Conservation (phyloP, 2,329 filamentous ascomycete genomes). For the Chrysosporium queenslandicum region DNA sequence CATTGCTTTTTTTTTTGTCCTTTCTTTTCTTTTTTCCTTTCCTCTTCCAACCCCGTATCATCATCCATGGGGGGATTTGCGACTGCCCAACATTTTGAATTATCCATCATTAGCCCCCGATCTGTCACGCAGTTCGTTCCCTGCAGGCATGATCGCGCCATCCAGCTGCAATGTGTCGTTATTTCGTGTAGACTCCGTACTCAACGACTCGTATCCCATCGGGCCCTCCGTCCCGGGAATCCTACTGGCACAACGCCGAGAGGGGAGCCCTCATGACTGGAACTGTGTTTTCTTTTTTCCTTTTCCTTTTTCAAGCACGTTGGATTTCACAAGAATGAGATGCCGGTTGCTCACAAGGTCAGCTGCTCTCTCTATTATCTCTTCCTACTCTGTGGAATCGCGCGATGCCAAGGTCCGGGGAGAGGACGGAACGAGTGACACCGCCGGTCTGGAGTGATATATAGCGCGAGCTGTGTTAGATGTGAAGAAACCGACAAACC, state of each 20-base stretch:
- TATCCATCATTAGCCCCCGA: neutral
- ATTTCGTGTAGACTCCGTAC: too few relatives aligned
- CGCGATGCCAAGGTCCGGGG: too few relatives aligned
- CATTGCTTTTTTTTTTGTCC: conserved; percentile 2
- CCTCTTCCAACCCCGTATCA: neutral
- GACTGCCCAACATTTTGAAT: neutral
- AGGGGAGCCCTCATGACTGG: too few relatives aligned
- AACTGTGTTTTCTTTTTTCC: too few relatives aligned
- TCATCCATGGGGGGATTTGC: neutral
- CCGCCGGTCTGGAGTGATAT: neutral
- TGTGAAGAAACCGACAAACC: neutral
- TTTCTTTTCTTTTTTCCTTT: neutral
- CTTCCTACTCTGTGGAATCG: too few relatives aligned
- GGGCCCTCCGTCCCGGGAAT: neutral
- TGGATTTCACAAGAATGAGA: too few relatives aligned
- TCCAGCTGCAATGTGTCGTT: too few relatives aligned
- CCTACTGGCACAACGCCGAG: neutral
- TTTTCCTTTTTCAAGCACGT: too few relatives aligned
- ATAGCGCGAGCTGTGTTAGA: neutral
- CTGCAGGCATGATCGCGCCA: neutral
- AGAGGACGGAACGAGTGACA: neutral
- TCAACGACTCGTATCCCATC: neutral
- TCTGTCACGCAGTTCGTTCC: neutral
- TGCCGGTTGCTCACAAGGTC: neutral
- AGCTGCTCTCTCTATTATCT: too few relatives aligned